Evolutionary conservation across 1,139 yeast genomes (phyloP).

Genomic region (Waltiozyma sp.): DNA sequence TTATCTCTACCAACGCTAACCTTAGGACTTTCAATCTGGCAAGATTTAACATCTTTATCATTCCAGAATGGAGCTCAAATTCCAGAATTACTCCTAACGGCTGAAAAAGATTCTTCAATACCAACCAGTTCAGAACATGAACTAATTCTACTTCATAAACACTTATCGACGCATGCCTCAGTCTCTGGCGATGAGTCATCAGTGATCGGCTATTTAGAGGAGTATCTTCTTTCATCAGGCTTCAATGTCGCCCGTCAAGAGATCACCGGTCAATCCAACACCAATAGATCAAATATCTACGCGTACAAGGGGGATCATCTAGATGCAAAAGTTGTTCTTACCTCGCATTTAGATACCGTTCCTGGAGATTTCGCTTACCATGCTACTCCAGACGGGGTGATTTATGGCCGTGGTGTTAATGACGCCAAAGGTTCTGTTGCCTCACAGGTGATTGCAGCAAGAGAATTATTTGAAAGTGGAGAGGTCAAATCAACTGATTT

Average conservation of each 20-base stretch:
- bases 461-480: slow-evolving; percentile 30
- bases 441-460: slow-evolving; percentile 43
- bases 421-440: slow-evolving; percentile 68
- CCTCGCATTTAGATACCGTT: slow-evolving; percentile 65
- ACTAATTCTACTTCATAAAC: slow-evolving; percentile 15
- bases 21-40: neutral
- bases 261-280: slow-evolving; percentile 17
- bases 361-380: slow-evolving; percentile 53
- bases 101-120: neutral
- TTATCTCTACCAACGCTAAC: neutral
- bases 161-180: slow-evolving; percentile 15
- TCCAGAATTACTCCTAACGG: no score
- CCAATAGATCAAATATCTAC: slow-evolving; percentile 38
- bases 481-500: slow-evolving; percentile 41
- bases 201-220: slow-evolving; percentile 9
- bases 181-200: slow-evolving; percentile 12
- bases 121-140: slow-evolving; percentile 9
- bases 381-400: slow-evolving; percentile 32
- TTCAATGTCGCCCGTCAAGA: slow-evolving; percentile 39
- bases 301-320: slow-evolving; percentile 35
- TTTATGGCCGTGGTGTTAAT: slow-evolving; percentile 55
- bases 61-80: neutral
- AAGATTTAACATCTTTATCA: no score
- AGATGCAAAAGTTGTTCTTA: slow-evolving; percentile 39
- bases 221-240: slow-evolving; percentile 31